phyloP scores from a whole-genome alignment of 108 stramenopile genomes.

The Cyclotella kingstonii region DNA sequence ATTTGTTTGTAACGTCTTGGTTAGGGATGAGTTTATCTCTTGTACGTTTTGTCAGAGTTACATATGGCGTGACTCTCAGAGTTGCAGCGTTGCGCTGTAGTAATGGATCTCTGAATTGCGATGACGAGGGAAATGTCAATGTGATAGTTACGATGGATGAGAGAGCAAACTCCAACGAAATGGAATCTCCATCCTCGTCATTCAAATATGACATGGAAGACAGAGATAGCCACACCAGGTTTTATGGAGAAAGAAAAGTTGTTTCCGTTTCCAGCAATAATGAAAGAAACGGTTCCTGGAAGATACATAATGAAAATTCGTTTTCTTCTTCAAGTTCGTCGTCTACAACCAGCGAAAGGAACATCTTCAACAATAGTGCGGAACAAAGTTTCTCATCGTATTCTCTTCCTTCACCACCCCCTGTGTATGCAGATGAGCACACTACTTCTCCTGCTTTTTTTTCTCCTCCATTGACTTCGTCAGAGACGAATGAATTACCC shows the following conservation, averaged over 20 bases:
- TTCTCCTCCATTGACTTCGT: background rate
- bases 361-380: background rate
- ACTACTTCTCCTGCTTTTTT: background rate
- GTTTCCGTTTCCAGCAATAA: slow-evolving; percentile 2
- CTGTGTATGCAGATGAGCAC: slow-evolving; percentile 1
- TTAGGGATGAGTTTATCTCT: slow-evolving; percentile 18
- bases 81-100: too few relatives aligned
- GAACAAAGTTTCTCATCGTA: slow-evolving; percentile 7
- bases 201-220: background rate
- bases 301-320: slow-evolving; percentile 1
- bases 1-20: slow-evolving; percentile 22
- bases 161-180: too few relatives aligned
- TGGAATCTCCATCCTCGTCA: background rate
- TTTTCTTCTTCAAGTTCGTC: slow-evolving; percentile 8
- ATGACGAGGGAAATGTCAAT: background rate
- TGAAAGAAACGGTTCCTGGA: background rate
- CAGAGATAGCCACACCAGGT: background rate
- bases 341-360: background rate
- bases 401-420: slow-evolving; percentile 26
- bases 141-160: too few relatives aligned
- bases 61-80: slow-evolving; percentile 4
- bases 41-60: slow-evolving; percentile 18
- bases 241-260: background rate
- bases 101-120: background rate
- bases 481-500: background rate